These are phyloP conservation scores for Dissophora ornata DNA, from an alignment of 192 early-diverging fungal species.

Conservation along the genomic window DNA sequence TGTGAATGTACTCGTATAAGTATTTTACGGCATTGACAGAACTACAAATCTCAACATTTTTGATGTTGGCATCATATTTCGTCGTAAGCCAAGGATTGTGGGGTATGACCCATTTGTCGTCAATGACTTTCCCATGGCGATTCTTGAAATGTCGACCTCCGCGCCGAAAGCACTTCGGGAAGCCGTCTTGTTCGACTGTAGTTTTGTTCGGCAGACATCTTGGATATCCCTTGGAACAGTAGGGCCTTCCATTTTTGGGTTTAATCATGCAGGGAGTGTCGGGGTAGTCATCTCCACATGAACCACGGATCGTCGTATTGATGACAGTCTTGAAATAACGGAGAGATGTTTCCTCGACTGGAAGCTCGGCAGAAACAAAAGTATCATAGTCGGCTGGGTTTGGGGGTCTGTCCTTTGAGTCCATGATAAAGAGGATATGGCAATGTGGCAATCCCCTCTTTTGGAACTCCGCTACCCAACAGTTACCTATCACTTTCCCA, in stretches of 20 bases:
- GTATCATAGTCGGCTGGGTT: slow-evolving; percentile 1
- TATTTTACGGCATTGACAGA: slow-evolving; percentile 10
- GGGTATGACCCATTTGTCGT: slow-evolving; percentile 5
- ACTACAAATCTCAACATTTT: slow-evolving; percentile 40
- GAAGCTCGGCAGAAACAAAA: slow-evolving; percentile 19
- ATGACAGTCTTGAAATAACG: slow-evolving; percentile 16
- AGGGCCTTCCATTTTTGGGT: too few species aligned
- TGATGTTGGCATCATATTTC: slow-evolving; percentile 43
- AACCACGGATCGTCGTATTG: slow-evolving; percentile 27
- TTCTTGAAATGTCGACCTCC: background rate
- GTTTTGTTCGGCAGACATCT: background rate
- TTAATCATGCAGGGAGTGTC: background rate
- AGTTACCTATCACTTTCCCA: slow-evolving; percentile 17
- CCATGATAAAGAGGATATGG: slow-evolving; percentile 22
- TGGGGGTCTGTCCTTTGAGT: background rate
- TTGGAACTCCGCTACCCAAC: slow-evolving; percentile 34
- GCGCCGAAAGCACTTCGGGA: background rate
- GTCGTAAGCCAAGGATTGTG: slow-evolving; percentile 33
- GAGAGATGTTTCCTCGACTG: background rate
- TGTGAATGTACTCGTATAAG: slow-evolving; percentile 17
- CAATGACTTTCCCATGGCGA: too few species aligned
- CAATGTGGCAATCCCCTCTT: slow-evolving; percentile 37
- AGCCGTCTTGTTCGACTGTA: background rate
- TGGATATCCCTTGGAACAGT: background rate
- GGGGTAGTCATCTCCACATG: slow-evolving; percentile 6